A percentile compares a stretch with the other conserved stretches of the same genome.
Evolutionary conservation across 1,284 basidiomycete species (phyloP).

Genomic region (Leucoagaricus sp.): DNA sequence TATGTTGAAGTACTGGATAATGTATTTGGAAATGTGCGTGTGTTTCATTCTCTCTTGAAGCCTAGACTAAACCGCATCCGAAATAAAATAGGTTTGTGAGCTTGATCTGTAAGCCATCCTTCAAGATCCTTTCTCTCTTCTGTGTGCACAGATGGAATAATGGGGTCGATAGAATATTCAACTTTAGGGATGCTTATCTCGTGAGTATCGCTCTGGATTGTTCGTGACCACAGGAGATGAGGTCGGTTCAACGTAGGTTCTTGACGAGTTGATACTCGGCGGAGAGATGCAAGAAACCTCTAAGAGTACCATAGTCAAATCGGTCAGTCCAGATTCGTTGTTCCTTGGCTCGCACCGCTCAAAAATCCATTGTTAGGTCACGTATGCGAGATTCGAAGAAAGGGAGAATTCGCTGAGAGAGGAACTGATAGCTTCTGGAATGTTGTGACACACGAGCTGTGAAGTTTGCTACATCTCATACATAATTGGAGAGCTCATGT

Average conservation of each 20-base stretch:
- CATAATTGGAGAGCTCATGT: background rate
- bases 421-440: constrained; percentile 14
- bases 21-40: constrained; percentile 94
- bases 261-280: constrained; percentile 93
- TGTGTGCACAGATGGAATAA: constrained; percentile 3
- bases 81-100: constrained; percentile 76
- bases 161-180: constrained; percentile 74
- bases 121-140: background rate
- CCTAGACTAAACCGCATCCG: background rate
- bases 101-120: constrained; percentile 72
- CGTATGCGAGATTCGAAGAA: constrained; percentile 9
- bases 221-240: background rate
- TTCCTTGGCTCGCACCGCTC: constrained; percentile 1
- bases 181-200: constrained; percentile 93
- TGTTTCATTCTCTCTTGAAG: constrained; percentile 1
- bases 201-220: constrained; percentile 45
- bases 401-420: constrained; percentile 14
- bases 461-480: background rate
- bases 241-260: constrained; percentile 51
- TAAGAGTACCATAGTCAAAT: constrained; percentile 79
- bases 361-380: background rate
- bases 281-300: constrained; percentile 95
- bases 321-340: constrained; percentile 19
- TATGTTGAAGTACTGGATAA: constrained; percentile 95
- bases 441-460: constrained; percentile 7